These are phyloP conservation scores for Mycena amicta DNA, from an alignment of 768 basidiomycete species.

Conservation along the genomic window DNA sequence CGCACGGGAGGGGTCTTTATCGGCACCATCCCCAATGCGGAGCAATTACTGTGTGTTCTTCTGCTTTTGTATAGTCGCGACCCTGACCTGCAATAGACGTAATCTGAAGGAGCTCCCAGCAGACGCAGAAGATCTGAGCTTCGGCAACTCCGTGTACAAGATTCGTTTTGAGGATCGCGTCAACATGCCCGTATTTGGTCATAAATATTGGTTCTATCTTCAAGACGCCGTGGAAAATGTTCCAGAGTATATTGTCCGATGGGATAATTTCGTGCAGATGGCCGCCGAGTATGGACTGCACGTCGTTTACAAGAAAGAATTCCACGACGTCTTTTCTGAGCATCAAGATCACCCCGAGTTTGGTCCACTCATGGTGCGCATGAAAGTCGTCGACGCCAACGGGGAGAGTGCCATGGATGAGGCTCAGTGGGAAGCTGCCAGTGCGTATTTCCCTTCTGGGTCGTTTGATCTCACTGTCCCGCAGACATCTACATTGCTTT, in stretches of 20 bases:
- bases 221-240: conserved; percentile 96
- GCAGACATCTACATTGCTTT: conserved; percentile 93
- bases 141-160: conserved; percentile 89
- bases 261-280: conserved; percentile 90
- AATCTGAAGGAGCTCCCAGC: conserved; percentile 72
- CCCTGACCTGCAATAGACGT: conserved; percentile 45
- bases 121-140: conserved; percentile 69
- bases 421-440: conserved; percentile 98
- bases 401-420: conserved; percentile 93
- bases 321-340: conserved; percentile 86
- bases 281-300: conserved; percentile 80
- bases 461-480: conserved; percentile 7
- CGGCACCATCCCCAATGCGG: conserved; percentile 94
- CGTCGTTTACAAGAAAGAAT: conserved; percentile 81
- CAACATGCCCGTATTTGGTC: conserved; percentile 72
- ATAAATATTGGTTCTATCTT: conserved; percentile 93
- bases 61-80: conserved; percentile 3
- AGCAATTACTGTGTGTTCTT: conserved; percentile 73
- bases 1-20: conserved; percentile 88
- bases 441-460: conserved; percentile 52
- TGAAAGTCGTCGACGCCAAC: conserved; percentile 87
- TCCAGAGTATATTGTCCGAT: conserved; percentile 95
- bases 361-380: conserved; percentile 77
- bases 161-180: conserved; percentile 82
- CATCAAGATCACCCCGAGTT: conserved; percentile 82